Evolutionary conservation across 2,329 filamentous ascomycete genomes (phyloP), one percentile per base, ranked within the genome.

Genomic region (Hymenoscyphus fructigenus): DNA sequence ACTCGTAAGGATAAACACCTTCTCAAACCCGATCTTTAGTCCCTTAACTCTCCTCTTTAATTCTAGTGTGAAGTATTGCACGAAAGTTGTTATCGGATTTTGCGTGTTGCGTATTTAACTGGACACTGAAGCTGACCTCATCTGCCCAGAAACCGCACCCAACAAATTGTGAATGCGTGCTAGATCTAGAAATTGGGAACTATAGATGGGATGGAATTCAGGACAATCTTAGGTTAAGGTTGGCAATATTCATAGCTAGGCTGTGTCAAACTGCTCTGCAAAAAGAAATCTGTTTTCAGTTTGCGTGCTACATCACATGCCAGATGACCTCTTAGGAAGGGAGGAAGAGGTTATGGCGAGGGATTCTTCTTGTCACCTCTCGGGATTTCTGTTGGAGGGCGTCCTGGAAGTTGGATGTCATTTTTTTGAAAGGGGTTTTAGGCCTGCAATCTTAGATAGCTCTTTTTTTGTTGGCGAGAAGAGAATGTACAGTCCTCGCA

Each of bases 91-190:
- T 34, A 26, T 10, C 3, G 26, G 28, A 53, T 12, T n/a, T 50
- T 50, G 44, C 44, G 15, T 34, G 32, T 23, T 53, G 15, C n/a
- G n/a, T 32, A 12, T 0, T 29, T 50, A 17, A 32, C n/a, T 41
- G 12, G 4, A 26, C n/a, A 34, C 38, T n/a, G 10, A 29, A 20
- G 53, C 61, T 62, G 44, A 62, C 61, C 41, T 47, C 3, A 12
- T 26, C 14, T 12, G 3, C 41, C 15, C n/a, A 64, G 88, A 88
- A 69, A 86, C 87, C 38, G 82, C 84, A 65, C 86, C 87, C 65
- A 93, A 92, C 84, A 93, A 93, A 84, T 87, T 96, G 84, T 96
- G 88, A 87, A 83, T 84, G 66, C 60, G 17, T 50, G 38, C 34
- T 67, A 65, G 47, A 68, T 61, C 29, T 61, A 66, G 68, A 67